Base-by-base conservation (phyloP, 2,329 filamentous ascomycete genomes). In the Trichoderma aggressivum region DNA sequence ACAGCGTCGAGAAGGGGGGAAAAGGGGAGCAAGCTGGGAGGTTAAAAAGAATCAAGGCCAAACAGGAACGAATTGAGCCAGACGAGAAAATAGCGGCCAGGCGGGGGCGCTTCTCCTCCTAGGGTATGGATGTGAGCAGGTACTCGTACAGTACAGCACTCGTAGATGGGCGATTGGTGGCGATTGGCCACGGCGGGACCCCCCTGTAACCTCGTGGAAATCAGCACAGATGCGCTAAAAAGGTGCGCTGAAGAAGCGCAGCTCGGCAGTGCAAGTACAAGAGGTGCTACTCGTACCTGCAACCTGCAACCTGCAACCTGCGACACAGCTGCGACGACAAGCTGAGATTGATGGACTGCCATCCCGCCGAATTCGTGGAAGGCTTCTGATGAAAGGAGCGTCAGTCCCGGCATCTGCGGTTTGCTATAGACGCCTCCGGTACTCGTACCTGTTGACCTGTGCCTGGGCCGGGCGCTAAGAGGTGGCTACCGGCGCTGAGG, bases 121-220 rank as follows among this genome's bases (percentile, higher is more conserved):
- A 32, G 28, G 55, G 53, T 67, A 43, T 34, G 32, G 18, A 43
- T 43, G 39, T 43, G 16, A 58, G 55, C 26, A 58, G 55, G 55
- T 43, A 43, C 39, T 43, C 39, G 39, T 43, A 43, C 39, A 43
- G 39, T 43, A 43, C 55, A 1, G 43, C 1, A 43, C n/a, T n/a
- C n/a, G 43, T 10, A 58, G 64, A 58, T 59, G 64, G 58, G 59
- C 67, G 39, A 55, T 55, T 53, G 59, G 59, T 50, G 70, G 70
- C 70, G 70, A 71, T 66, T 71, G 70, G 70, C 55, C 39, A 28
- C 55, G 24, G 70, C 30, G 26, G 62, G 59, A 36, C 55, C 64
- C 50, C 69, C 70, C 70, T 71, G 70, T 66, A 66, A 39, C 62
- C 70, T 66, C 70, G 70, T 71, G 70, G 70, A 59, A 66, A 65